Percentiles rank a stretch among this genome's conserved stretches.
Conservation (phyloP, 2,329 filamentous ascomycete species). For the Botryotinia globosa region DNA sequence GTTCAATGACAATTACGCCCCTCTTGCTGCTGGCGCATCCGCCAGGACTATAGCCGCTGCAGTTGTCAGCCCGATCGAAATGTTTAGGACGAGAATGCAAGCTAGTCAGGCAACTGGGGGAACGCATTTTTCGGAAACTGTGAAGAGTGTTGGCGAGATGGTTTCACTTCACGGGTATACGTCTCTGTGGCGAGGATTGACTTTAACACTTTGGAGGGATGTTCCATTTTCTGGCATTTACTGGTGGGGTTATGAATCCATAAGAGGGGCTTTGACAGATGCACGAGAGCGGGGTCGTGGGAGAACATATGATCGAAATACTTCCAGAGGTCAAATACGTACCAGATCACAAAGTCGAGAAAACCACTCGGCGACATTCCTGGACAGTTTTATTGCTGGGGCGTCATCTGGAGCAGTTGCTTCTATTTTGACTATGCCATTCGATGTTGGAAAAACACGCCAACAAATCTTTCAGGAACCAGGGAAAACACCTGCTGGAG, state of each 20-base stretch:
- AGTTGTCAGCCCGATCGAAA: conserved; percentile 85
- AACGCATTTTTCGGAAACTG: conserved; percentile 74
- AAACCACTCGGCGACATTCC: conserved; percentile 72
- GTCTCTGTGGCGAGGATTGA: conserved; percentile 86
- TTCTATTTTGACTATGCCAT: conserved; percentile 86
- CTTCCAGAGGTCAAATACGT: conserved; percentile 44
- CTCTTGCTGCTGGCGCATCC: conserved; percentile 73
- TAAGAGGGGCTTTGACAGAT: conserved; percentile 69
- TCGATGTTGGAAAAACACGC: conserved; percentile 95
- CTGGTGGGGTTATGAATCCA: conserved; percentile 95
- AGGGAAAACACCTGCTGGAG: conserved; percentile 37
- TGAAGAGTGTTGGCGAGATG: conserved; percentile 75
- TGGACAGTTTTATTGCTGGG: conserved; percentile 87
- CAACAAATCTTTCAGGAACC: conserved; percentile 76
- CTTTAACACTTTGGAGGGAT: conserved; percentile 90
- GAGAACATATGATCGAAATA: conserved; percentile 42
- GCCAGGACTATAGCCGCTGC: conserved; percentile 79
- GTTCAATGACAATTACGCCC: conserved; percentile 68
- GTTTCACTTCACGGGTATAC: conserved; percentile 71
- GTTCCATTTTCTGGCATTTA: conserved; percentile 97
- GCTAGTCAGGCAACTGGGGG: conserved; percentile 60
- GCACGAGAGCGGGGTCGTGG: conserved; percentile 55
- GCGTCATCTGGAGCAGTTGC: conserved; percentile 80
- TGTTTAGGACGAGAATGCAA: conserved; percentile 90
- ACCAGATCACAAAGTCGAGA: conserved; percentile 61